Evolutionary conservation across 768 basidiomycete genomes (phyloP).

Genomic region (Chalciporus pseudorubinellus): DNA sequence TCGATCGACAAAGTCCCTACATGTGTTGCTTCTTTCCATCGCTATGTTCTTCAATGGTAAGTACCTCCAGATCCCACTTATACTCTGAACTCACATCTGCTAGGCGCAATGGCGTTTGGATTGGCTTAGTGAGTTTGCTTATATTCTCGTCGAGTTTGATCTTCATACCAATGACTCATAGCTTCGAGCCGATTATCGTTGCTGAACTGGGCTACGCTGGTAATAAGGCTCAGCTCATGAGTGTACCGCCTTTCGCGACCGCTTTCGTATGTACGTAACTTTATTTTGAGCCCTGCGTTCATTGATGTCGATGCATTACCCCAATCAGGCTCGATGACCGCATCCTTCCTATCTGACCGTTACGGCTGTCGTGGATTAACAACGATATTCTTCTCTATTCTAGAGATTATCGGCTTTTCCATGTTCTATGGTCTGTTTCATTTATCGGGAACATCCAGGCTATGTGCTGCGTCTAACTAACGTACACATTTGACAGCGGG

Average conservation of each 20-base stretch:
- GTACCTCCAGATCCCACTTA: constrained; percentile 11
- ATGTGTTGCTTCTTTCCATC: constrained; percentile 50
- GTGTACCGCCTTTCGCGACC: constrained; percentile 52
- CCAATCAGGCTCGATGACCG: constrained; percentile 35
- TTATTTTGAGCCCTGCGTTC: not conserved
- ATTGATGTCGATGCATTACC: not conserved
- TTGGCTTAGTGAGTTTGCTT: constrained; percentile 21
- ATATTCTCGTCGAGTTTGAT: constrained; percentile 33
- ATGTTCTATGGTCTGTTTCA: constrained; percentile 49
- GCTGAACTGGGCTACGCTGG: constrained; percentile 55
- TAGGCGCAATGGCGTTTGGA: constrained; percentile 14
- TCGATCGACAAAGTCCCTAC: constrained; percentile 47
- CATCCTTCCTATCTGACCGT: constrained; percentile 51
- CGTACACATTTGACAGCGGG: constrained; percentile 9
- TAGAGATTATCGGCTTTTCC: constrained; percentile 50
- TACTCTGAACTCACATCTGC: not conserved
- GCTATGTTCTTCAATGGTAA: constrained; percentile 52
- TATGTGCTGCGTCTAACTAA: not conserved
- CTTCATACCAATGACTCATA: constrained; percentile 34
- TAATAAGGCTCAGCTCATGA: constrained; percentile 57
- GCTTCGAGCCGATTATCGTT: constrained; percentile 75
- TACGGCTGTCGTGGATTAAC: constrained; percentile 50
- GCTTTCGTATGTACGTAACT: constrained; percentile 46
- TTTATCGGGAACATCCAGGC: not conserved
- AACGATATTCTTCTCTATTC: constrained; percentile 41